These are phyloP conservation scores for Uromyces viciae-fabae DNA, from an alignment of 1,284 basidiomycete genomes.

Conservation along the genomic window DNA sequence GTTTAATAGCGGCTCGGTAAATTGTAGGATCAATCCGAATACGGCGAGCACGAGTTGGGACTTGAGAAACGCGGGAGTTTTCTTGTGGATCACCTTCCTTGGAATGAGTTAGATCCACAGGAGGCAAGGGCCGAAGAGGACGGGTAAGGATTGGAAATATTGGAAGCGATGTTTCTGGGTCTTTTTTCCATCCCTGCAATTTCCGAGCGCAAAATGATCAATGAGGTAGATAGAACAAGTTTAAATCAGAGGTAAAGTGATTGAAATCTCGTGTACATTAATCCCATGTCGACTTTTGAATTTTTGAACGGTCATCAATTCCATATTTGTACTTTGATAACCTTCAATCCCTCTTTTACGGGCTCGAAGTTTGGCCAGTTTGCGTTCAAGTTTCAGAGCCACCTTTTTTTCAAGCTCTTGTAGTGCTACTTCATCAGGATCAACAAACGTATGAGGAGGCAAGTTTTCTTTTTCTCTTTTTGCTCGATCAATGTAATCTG, in stretches of 20 bases:
- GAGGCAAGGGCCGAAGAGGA: constrained; percentile 27
- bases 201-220: background rate
- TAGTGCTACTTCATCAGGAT: constrained; percentile 15
- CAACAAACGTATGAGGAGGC: constrained; percentile 1
- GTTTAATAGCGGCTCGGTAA: constrained; percentile 38
- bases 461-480: constrained; percentile 50
- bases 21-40: constrained; percentile 36
- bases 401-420: constrained; percentile 18
- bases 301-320: constrained; percentile 42
- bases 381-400: constrained; percentile 4
- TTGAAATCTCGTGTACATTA: constrained; percentile 17
- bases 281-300: constrained; percentile 34
- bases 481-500: constrained; percentile 66
- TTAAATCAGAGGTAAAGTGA: background rate
- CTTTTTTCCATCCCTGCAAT: constrained; percentile 43
- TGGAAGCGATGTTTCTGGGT: constrained; percentile 43
- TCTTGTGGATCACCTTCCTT: background rate
- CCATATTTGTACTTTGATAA: constrained; percentile 36
- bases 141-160: constrained; percentile 44
- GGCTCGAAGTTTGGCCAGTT: background rate
- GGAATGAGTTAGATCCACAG: background rate
- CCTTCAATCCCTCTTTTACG: constrained; percentile 38
- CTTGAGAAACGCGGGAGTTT: background rate
- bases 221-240: background rate
- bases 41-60: constrained; percentile 26